Conservation (phyloP, 495 filamentous ascomycete genomes). For the Copromyces sp. region DNA sequence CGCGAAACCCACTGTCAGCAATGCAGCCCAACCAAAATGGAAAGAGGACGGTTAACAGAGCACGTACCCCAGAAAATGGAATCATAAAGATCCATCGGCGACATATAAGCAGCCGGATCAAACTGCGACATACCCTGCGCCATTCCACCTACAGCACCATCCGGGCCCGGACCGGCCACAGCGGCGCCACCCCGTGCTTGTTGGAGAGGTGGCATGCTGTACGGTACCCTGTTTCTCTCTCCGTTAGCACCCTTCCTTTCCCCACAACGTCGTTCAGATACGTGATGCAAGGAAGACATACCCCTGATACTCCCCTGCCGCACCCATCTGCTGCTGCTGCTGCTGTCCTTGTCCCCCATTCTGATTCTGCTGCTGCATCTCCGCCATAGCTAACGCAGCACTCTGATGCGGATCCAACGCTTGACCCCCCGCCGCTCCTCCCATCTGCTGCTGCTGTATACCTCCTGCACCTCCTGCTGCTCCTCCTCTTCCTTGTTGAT, state of each 20-base stretch:
- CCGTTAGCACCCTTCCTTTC: background rate
- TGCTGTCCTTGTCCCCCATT: slow-evolving; percentile 12
- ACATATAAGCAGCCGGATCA: slow-evolving; percentile 37
- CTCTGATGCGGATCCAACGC: slow-evolving; percentile 41
- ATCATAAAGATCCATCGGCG: slow-evolving; percentile 49
- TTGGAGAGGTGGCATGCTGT: slow-evolving; percentile 1
- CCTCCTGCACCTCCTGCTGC: background rate
- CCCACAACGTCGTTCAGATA: no score
- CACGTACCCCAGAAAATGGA: slow-evolving; percentile 49
- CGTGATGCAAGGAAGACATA: slow-evolving; percentile 4
- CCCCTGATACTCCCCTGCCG: slow-evolving; percentile 2
- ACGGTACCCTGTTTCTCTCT: slow-evolving; percentile 6
- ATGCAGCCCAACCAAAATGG: background rate
- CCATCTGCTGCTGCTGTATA: background rate
- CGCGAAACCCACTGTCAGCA: background rate
- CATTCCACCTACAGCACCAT: slow-evolving; percentile 7
- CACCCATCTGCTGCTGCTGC: slow-evolving; percentile 7
- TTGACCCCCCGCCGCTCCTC: slow-evolving; percentile 10
- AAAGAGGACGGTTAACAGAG: background rate
- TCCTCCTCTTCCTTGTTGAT: background rate
- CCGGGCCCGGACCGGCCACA: background rate
- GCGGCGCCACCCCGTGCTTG: background rate
- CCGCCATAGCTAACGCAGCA: slow-evolving; percentile 45
- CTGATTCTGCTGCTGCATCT: slow-evolving; percentile 40
- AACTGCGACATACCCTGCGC: slow-evolving; percentile 28